Evolutionary conservation across 2,329 filamentous ascomycete genomes (phyloP).

Genomic region (Alternaria brassicae): DNA sequence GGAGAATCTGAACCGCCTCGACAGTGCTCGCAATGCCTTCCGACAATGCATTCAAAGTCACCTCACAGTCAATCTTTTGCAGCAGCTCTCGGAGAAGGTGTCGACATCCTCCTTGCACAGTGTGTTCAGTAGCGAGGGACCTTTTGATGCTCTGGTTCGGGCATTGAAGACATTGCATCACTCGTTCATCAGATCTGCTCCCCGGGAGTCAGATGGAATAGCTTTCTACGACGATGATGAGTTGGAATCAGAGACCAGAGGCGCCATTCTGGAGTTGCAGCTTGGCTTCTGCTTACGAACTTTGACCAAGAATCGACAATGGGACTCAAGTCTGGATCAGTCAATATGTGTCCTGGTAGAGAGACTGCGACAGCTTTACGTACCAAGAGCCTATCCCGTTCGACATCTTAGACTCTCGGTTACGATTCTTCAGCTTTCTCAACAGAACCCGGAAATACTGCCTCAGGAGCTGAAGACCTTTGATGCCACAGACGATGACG

Average conservation of each 20-base stretch:
- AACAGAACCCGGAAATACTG: constrained; percentile 67
- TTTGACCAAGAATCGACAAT: constrained; percentile 40
- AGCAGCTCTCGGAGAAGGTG: constrained; percentile 61
- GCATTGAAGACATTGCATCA: constrained; percentile 67
- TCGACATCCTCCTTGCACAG: constrained; percentile 58
- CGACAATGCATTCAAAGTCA: constrained; percentile 68
- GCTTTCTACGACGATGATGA: constrained; percentile 47
- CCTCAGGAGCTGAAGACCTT: constrained; percentile 17
- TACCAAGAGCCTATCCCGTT: constrained; percentile 37
- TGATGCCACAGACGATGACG: constrained; percentile 1
- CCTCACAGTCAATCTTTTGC: constrained; percentile 65
- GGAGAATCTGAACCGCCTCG: constrained; percentile 59
- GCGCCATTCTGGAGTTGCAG: constrained; percentile 54
- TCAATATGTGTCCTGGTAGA: constrained; percentile 32
- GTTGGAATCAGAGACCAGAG: constrained; percentile 41
- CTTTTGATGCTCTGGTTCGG: constrained; percentile 63
- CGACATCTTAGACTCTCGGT: constrained; percentile 38
- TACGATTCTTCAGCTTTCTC: constrained; percentile 51
- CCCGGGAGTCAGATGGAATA: constrained; percentile 61
- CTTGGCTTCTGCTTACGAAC: constrained; percentile 42
- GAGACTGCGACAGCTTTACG: constrained; percentile 41
- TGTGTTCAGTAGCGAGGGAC: constrained; percentile 62
- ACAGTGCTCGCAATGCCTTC: constrained; percentile 66
- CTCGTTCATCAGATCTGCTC: constrained; percentile 52
- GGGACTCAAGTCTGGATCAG: constrained; percentile 35